Percentiles rank a stretch among this genome's conserved stretches.
phyloP scores from a whole-genome alignment of 2,329 filamentous ascomycete species.

The Alternaria postmessia region DNA sequence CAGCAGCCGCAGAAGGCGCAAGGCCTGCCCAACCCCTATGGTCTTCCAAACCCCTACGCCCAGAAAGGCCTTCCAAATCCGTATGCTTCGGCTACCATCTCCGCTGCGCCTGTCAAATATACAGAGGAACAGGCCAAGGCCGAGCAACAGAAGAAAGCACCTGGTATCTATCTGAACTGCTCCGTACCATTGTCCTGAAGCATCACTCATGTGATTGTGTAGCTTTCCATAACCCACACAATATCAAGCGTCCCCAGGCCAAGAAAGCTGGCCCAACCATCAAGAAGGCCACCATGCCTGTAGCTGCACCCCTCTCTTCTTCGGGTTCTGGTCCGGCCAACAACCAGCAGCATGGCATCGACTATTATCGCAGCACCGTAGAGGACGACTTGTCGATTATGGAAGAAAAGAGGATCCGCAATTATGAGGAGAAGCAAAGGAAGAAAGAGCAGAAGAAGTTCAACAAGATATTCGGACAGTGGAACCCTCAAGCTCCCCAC shows the following conservation, averaged over 20 bases:
- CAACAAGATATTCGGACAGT: conserved; percentile 64
- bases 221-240: conserved; percentile 47
- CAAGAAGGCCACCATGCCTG: conserved; percentile 39
- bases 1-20: conserved; percentile 35
- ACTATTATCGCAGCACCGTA: conserved; percentile 76
- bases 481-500: conserved; percentile 54
- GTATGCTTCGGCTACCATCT: conserved; percentile 38
- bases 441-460: conserved; percentile 71
- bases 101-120: conserved; percentile 39
- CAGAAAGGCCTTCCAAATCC: conserved; percentile 37
- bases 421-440: conserved; percentile 72
- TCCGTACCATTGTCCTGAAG: conserved; percentile 29
- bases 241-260: conserved; percentile 45
- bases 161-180: conserved; percentile 43
- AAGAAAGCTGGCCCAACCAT: conserved; percentile 31
- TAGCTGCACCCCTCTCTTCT: conserved; percentile 21
- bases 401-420: conserved; percentile 72
- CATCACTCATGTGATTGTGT: conserved; percentile 38
- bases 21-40: conserved; percentile 39
- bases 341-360: conserved; percentile 34
- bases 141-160: conserved; percentile 42
- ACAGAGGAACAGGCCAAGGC: conserved; percentile 43
- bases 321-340: conserved; percentile 25
- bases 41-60: conserved; percentile 41
- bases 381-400: conserved; percentile 77